Evolutionary conservation across 1,284 basidiomycete genomes (phyloP), one percentile per base, ranked within the genome.

Genomic region (Pseudozyma sp.): DNA sequence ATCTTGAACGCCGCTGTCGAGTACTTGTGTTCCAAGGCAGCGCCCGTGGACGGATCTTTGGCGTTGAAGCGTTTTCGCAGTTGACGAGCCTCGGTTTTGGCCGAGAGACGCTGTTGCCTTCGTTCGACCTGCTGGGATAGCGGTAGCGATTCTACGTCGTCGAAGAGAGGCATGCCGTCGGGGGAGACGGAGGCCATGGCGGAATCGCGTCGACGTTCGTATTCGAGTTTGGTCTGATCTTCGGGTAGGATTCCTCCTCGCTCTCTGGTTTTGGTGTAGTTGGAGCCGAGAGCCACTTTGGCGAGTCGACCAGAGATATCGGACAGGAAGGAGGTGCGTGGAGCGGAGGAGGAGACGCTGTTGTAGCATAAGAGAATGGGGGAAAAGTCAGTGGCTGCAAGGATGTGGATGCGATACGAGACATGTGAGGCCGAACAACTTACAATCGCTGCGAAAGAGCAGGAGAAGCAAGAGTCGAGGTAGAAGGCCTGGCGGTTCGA

Each of bases 1-100:
- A 95, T 94, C 85, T 94, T 95, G 88, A 97, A 96, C 80, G 90
- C 90, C 4, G 91, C 90, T 0, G 95, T 97, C 24, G 92, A 92
- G 82, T 92, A 93, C 87, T 94, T 92, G 86, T 94, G 94, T 90
- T 94, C 71, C 16, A 74, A 50, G 31, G 48, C 61, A n/a, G 56
- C 64, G 19, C 75, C 71, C 7, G 63, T 59, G 29, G 56, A 11
- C n/a, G 77, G 59, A 19, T 72, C 69, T 16, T 68, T 68, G 17
- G 71, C 75, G 54, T 77, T 77, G 71, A 73, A 82, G n/a, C 79
- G 65, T 49, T 82, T 82, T 17, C 80, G 75, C 42, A 59, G 31
- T 24, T 78, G 75, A 8, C 80, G 68, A 5, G 66, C 65, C 17
- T 60, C 57, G 14, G 72, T 62, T 46, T 77, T 77, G 35, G 62